phyloP scores from a whole-genome alignment of 257 asterid species.

The Fraxinus anomala region DNA sequence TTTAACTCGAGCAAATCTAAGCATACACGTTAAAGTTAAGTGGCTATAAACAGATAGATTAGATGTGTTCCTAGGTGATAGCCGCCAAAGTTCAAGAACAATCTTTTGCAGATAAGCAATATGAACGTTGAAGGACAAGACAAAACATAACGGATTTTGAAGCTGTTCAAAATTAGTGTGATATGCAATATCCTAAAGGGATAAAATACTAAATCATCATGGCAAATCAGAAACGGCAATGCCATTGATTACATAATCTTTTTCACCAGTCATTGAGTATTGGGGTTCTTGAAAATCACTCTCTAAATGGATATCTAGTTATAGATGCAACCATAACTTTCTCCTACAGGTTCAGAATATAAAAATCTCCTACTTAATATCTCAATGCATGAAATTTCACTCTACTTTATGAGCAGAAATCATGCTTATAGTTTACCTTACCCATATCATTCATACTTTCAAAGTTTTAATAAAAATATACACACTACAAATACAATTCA shows the following conservation, averaged over 20 bases:
- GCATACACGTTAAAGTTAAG: neutral
- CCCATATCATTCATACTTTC: too few species aligned
- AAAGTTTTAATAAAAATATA: too few species aligned
- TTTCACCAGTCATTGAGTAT: neutral
- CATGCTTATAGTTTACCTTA: too few species aligned
- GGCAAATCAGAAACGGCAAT: neutral
- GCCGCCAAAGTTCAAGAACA: neutral
- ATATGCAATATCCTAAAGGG: too few species aligned
- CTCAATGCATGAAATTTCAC: neutral
- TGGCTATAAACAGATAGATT: neutral
- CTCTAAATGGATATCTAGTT: neutral
- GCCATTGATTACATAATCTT: too few species aligned
- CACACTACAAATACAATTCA: too few species aligned
- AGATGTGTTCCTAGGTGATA: neutral
- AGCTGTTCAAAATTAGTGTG: too few species aligned
- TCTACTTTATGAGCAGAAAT: too few species aligned
- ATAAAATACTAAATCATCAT: neutral
- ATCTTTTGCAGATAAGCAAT: neutral
- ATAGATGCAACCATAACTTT: too few species aligned
- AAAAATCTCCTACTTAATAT: neutral
- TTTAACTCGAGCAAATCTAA: neutral
- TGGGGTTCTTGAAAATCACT: neutral
- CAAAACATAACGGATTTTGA: too few species aligned
- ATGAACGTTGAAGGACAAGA: neutral
- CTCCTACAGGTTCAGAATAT: neutral